Evolutionary conservation across 768 basidiomycete genomes (phyloP), one percentile per base, ranked within the genome.

Genomic region (Lenzites betulinus): DNA sequence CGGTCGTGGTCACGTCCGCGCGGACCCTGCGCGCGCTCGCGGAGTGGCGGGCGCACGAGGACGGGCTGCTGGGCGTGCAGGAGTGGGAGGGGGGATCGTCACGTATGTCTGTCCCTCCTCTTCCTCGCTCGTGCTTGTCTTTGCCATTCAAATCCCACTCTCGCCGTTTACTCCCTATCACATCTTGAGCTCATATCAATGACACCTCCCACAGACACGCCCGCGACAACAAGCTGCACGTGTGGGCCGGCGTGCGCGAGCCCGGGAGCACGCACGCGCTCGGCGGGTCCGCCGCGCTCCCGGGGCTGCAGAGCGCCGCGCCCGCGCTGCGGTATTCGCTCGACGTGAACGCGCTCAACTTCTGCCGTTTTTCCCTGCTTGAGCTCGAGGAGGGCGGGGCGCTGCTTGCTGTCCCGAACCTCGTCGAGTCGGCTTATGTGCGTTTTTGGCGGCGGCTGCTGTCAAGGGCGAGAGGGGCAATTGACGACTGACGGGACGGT

Each of bases 341-440:
- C 71, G 91, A 94, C 67, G 87, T 95, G 60, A 99, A 99, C 70
- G 88, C 96, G 1, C 79, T 98, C 56, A 97, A 96, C 69, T 98
- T 90, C 71, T 98, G 96, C 74, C 85, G 89, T 2, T 95, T 97
- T 73, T 89, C 92, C 7, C 76, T 98, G 2, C 70, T 90, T 38
- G 72, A 67, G 33, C 64, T 63, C 18, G 39, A 66, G 39, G 33
- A 54, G 62, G 66, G 65, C 51, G 47, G 66, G 58, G 87, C 84
- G 1, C 74, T 94, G 46, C 70, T 98, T 26, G 93, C 92, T 0
- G 76, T 97, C 15, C 95, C 95, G 0, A 95, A 95, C 67, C 78
- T 98, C 23, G 81, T 94, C 9, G 93, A 98, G 68, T 96, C 95
- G 7, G 85, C 90, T 41, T 78, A 88, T 58, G 93, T 93, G n/a